Base-by-base conservation (phyloP, 2,329 filamentous ascomycete species). In the Dothidotthia symphoricarpi region DNA sequence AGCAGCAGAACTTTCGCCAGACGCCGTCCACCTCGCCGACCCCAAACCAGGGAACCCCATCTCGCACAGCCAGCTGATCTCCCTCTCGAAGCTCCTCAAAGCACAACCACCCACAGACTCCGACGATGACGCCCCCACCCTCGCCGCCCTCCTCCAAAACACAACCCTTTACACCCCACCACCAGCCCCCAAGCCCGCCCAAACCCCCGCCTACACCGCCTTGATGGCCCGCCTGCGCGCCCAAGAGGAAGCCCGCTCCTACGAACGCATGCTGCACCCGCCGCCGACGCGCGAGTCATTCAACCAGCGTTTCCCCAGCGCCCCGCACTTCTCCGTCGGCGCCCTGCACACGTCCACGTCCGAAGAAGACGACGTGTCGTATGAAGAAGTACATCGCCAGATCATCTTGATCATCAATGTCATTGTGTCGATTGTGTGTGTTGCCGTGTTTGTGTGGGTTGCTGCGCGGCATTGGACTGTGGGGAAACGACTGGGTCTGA, bases 341-440 rank as follows among this genome's bases (percentile, higher is more conserved):
- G 48, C 50, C 3, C 41, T 47, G 19, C 19, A 22, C 9, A 34
- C 46, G 4, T 77, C 79, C 47, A 69, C 48, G 16, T 59, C 62
- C 33, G 69, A 71, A 24, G 67, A 72, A 8, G 85, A 88, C 45
- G 82, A 84, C 2, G 70, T 85, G 2, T 83, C 81, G 2, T 83
- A 82, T 47, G 76, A 78, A 24, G 86, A 93, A 43, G 75, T 93
- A 1, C 85, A 91, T 61, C 76, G 86, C n/a, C 88, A 93, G 57
- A 70, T 93, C 39, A 82, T 86, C 28, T 74, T 97, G 6, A 88
- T 97, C 34, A 76, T 95, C 56, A 98, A 97, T 64, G 88, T 97
- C 34, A 70, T 96, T 26, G 75, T 95, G 36, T 95, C 88, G 34
- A 86, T 96, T 36, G 71, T 91, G 3, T 87, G 90, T 29, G 86